Conservation (phyloP, 495 filamentous ascomycete species). For the Lophiotrema nucula region DNA sequence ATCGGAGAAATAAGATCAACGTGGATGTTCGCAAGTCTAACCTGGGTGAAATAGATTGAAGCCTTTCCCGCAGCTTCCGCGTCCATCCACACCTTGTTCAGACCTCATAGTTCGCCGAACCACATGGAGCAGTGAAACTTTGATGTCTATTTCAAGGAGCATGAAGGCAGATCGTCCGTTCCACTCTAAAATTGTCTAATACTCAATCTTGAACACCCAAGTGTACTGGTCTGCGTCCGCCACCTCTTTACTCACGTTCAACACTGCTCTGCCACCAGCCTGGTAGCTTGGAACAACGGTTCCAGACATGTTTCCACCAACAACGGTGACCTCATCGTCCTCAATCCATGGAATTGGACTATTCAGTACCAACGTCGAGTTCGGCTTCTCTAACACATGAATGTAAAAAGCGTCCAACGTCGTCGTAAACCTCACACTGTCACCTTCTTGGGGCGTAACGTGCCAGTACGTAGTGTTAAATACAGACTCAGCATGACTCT, state of each 20-base stretch:
- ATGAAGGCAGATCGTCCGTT: too few species aligned
- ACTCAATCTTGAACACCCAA: slow-evolving; percentile 53
- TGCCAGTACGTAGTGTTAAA: slow-evolving; percentile 61
- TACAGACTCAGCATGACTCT: slow-evolving; percentile 51
- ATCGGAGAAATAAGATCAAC: too few species aligned
- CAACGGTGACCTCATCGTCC: slow-evolving; percentile 41
- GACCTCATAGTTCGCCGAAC: too few species aligned
- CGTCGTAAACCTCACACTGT: slow-evolving; percentile 52
- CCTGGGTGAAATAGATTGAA: too few species aligned
- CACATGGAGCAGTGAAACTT: too few species aligned
- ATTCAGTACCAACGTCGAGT: slow-evolving; percentile 41
- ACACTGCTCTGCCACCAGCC: slow-evolving; percentile 36
- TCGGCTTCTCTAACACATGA: slow-evolving; percentile 46
- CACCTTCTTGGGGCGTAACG: slow-evolving; percentile 49
- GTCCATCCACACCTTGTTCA: too few species aligned
- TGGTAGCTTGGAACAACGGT: slow-evolving; percentile 36
- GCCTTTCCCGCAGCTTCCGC: too few species aligned
- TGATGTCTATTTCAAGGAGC: too few species aligned
- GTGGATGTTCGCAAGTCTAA: too few species aligned
- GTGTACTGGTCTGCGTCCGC: slow-evolving; percentile 45
- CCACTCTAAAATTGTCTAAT: too few species aligned
- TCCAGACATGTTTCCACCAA: slow-evolving; percentile 46
- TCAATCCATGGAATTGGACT: slow-evolving; percentile 47
- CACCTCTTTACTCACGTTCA: slow-evolving; percentile 38
- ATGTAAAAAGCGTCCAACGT: slow-evolving; percentile 56